Percentiles rank a stretch among this genome's conserved stretches.
Evolutionary conservation across 345 rosid genomes (phyloP).

Genomic region (Pseudoturritis turrita): DNA sequence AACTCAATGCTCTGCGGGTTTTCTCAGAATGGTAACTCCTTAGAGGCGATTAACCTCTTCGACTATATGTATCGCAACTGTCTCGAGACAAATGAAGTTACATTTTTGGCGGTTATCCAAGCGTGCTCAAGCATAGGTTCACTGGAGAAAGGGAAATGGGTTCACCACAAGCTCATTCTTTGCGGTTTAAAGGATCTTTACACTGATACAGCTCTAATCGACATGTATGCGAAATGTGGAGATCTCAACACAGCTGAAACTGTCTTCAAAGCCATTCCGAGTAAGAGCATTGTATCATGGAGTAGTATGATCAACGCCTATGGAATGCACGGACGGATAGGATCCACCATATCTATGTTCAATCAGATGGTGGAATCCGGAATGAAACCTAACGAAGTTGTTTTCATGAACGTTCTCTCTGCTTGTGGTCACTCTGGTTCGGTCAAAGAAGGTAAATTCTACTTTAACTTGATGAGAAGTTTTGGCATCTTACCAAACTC

Average conservation of each 20-base stretch:
- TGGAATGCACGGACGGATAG: conserved; percentile 68
- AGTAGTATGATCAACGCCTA: conserved; percentile 64
- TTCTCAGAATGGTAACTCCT: conserved; percentile 54
- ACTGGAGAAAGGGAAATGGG: conserved; percentile 66
- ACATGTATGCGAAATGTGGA: conserved; percentile 79
- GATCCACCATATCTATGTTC: conserved; percentile 53
- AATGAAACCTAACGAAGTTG: conserved; percentile 60
- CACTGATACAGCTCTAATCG: conserved; percentile 56
- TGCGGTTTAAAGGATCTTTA: conserved; percentile 45
- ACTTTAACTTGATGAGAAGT: conserved; percentile 51
- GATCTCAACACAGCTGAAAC: conserved; percentile 53
- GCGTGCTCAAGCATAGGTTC: conserved; percentile 59
- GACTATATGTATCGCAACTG: conserved; percentile 47
- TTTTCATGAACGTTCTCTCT: conserved; percentile 76
- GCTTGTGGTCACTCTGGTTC: conserved; percentile 87
- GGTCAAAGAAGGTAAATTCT: conserved; percentile 55
- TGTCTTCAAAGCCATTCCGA: conserved; percentile 44
- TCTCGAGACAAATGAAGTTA: conserved; percentile 49
- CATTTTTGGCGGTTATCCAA: conserved; percentile 57
- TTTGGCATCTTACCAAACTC: conserved; percentile 53
- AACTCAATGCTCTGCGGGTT: conserved; percentile 63
- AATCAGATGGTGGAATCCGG: conserved; percentile 57
- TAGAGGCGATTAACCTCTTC: conserved; percentile 54
- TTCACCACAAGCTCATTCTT: conserved; percentile 60
- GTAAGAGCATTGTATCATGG: conserved; percentile 68